Percentiles rank a stretch among this genome's conserved stretches.
phyloP scores from a whole-genome alignment of 2,329 filamentous ascomycete species.

The Stromatinia cepivora region DNA sequence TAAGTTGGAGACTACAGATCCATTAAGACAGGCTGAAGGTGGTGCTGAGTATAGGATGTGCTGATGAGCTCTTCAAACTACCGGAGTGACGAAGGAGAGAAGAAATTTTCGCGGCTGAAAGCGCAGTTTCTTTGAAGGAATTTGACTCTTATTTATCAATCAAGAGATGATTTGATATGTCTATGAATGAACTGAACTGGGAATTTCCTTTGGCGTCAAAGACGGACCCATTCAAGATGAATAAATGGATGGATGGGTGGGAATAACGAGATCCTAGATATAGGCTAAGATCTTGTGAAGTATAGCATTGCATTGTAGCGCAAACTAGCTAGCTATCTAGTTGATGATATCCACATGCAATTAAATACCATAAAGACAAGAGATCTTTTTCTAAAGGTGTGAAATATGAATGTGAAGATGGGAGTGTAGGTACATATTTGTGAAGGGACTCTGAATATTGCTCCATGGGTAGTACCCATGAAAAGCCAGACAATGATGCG shows the following conservation, averaged over 20 bases:
- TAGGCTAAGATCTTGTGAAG: conserved; percentile 3
- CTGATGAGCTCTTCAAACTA: conserved; percentile 43
- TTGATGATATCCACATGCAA: conserved; percentile 6
- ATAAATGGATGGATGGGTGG: conserved; percentile 16
- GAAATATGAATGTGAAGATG: background rate
- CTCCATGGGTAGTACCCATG: too few species aligned
- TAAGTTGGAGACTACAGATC: conserved; percentile 74
- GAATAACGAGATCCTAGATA: conserved; percentile 5
- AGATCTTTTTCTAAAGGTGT: background rate
- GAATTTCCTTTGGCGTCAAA: conserved; percentile 18
- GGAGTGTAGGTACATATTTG: background rate
- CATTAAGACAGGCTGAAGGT: conserved; percentile 66
- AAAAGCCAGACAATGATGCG: too few species aligned
- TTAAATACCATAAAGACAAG: conserved; percentile 4
- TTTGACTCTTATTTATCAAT: conserved; percentile 9
- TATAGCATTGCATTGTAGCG: conserved; percentile 8
- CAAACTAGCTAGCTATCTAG: background rate
- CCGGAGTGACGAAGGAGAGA: background rate
- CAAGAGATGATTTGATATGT: background rate
- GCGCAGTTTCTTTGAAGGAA: conserved; percentile 36
- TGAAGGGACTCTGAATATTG: too few species aligned
- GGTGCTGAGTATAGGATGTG: conserved; percentile 79
- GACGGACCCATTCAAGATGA: conserved; percentile 8
- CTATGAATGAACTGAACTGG: conserved; percentile 14
- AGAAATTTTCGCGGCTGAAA: conserved; percentile 40